phyloP scores from a whole-genome alignment of 2,329 filamentous ascomycete species.

The Alternaria ethzedia region DNA sequence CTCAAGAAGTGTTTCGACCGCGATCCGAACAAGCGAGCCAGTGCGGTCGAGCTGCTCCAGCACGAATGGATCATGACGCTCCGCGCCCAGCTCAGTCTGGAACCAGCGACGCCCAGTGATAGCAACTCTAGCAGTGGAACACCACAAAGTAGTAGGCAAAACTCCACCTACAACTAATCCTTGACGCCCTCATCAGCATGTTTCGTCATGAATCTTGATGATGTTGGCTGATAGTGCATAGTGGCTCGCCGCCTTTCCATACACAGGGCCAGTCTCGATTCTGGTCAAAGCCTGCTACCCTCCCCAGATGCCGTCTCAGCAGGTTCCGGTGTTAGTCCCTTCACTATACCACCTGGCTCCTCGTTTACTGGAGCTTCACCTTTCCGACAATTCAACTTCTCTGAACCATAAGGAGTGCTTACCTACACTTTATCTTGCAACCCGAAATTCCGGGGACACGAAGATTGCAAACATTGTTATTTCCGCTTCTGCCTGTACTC shows the following conservation, averaged over 20 bases:
- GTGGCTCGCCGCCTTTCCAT: constrained; percentile 10
- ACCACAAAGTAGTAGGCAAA: constrained; percentile 36
- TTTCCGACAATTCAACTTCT: constrained; percentile 9
- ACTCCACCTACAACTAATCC: constrained; percentile 41
- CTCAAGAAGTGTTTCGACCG: constrained; percentile 83
- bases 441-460: not conserved
- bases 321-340: not conserved
- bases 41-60: constrained; percentile 86
- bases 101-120: constrained; percentile 54
- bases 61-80: constrained; percentile 81
- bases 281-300: not conserved
- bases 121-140: constrained; percentile 25
- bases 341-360: not conserved
- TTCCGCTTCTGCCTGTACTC: not conserved
- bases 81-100: constrained; percentile 54
- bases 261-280: not conserved
- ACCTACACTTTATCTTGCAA: not conserved
- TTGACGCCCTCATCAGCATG: not conserved
- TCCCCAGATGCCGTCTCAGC: not conserved
- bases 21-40: constrained; percentile 79
- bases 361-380: not conserved
- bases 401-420: constrained; percentile 15
- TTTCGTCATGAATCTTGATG: not conserved
- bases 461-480: not conserved
- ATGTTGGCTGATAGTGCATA: constrained; percentile 1